These are phyloP conservation scores for Agrocybe praecox DNA, from an alignment of 768 basidiomycete genomes.

Conservation along the genomic window DNA sequence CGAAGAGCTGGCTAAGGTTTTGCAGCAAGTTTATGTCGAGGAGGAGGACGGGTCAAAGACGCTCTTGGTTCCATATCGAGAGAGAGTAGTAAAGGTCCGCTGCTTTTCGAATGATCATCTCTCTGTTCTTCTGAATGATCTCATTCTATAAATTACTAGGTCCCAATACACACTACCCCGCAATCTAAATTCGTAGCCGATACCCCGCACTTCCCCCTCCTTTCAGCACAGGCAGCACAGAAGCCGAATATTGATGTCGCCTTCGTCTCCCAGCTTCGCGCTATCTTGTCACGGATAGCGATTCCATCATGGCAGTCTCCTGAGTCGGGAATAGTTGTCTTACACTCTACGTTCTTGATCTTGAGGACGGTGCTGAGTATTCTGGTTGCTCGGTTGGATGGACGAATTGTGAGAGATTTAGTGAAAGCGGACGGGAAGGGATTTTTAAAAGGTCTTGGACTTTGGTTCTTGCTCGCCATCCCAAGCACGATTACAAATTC, in stretches of 20 bases:
- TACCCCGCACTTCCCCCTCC: conserved; percentile 61
- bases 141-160: conserved; percentile 25
- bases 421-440: conserved; percentile 86
- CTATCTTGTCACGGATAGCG: conserved; percentile 72
- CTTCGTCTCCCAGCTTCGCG: conserved; percentile 73
- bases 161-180: conserved; percentile 50
- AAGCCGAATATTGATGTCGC: conserved; percentile 71
- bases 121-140: neutral
- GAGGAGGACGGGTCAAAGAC: conserved; percentile 60
- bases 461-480: conserved; percentile 91
- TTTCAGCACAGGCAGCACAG: conserved; percentile 38
- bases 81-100: conserved; percentile 63
- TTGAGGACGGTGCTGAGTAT: conserved; percentile 87
- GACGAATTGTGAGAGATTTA: conserved; percentile 84
- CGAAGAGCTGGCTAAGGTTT: conserved; percentile 46
- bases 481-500: conserved; percentile 96
- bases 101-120: neutral
- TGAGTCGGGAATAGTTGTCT: conserved; percentile 70
- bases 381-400: conserved; percentile 86
- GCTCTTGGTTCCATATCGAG: conserved; percentile 68
- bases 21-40: conserved; percentile 66
- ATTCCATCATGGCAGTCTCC: conserved; percentile 63
- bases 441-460: conserved; percentile 76
- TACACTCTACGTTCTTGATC: conserved; percentile 87
- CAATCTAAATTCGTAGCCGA: conserved; percentile 51